Evolutionary conservation across 257 asterid species (phyloP).

Genomic region (Cinchona pubescens): DNA sequence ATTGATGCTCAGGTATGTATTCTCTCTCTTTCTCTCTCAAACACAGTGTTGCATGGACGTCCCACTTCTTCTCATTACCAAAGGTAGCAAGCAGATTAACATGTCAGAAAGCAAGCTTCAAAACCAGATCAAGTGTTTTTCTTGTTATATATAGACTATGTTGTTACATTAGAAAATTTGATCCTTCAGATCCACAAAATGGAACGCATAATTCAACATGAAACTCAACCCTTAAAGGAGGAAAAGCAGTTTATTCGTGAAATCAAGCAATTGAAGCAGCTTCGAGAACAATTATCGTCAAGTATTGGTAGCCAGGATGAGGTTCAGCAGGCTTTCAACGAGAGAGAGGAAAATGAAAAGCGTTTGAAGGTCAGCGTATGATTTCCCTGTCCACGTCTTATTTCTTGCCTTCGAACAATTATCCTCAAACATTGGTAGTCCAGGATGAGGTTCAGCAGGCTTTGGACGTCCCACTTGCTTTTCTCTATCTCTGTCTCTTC

Average conservation of each 20-base stretch:
- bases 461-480: no score
- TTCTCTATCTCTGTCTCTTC: background rate
- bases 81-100: background rate
- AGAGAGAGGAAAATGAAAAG: conserved; percentile 67
- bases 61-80: background rate
- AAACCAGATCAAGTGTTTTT: background rate
- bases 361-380: conserved; percentile 62
- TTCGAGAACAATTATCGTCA: conserved; percentile 76
- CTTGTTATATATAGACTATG: background rate
- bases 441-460: no score
- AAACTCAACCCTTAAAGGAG: conserved; percentile 76
- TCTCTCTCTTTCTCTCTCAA: background rate
- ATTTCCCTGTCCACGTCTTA: background rate
- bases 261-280: conserved; percentile 87
- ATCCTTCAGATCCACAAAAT: conserved; percentile 54
- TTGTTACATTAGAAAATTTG: background rate
- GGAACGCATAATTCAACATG: conserved; percentile 83
- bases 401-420: background rate
- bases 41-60: background rate
- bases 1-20: conserved; percentile 65
- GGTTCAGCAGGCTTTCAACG: conserved; percentile 79
- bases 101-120: background rate
- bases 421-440: no score
- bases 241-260: conserved; percentile 82
- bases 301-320: conserved; percentile 82